Evolutionary conservation across 2,329 filamentous ascomycete species (phyloP), one percentile per base, ranked within the genome.

Genomic region (Neonectria ditissima): DNA sequence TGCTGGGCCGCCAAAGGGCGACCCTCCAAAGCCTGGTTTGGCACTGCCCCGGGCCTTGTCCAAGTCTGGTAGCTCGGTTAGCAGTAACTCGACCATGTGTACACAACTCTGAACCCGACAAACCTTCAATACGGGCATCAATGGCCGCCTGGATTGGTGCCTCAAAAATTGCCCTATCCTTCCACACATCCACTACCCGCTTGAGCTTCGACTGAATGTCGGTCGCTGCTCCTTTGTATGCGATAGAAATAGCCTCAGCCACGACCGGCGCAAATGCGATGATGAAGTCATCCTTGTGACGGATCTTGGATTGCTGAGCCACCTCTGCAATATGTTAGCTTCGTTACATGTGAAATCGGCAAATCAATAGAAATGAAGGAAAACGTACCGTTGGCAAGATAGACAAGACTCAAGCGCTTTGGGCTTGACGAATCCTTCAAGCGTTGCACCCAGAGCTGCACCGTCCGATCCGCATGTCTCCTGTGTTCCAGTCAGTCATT

Each of bases 101-200:
- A 16, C 14, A 47, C 22, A 26, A 6, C 3, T 24, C 11, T 24
- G n/a, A 43, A 32, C 9, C 30, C 8, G 13, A 66, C 69, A 48
- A 37, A 95, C 93, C 93, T 69, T 93, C 89, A 56, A 98, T 84
- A 30, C 92, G 87, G 62, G 87, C 82, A 75, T 98, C 95, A 55
- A 97, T 89, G 1, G 91, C 91, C 60, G 90, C 88, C 76, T 97
- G 91, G 52, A 97, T 92, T 0, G 91, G 87, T 1, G 78, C 78
- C 65, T 97, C 93, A 73, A 99, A 99, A 48, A 99, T 96, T 55
- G 84, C 82, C 37, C 96, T 87, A 73, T 95, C 89, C 75, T 91
- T 91, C 96, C 96, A 99, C 18, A 99, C 96, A 74, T 98, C 95
- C 3, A 98, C 88, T 1, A 98, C 95, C 32, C 96, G 88, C 65